Percentiles rank a stretch among this genome's conserved stretches.
Conservation (phyloP, 1,284 basidiomycete species). For the Ceratobasidium sp. region DNA sequence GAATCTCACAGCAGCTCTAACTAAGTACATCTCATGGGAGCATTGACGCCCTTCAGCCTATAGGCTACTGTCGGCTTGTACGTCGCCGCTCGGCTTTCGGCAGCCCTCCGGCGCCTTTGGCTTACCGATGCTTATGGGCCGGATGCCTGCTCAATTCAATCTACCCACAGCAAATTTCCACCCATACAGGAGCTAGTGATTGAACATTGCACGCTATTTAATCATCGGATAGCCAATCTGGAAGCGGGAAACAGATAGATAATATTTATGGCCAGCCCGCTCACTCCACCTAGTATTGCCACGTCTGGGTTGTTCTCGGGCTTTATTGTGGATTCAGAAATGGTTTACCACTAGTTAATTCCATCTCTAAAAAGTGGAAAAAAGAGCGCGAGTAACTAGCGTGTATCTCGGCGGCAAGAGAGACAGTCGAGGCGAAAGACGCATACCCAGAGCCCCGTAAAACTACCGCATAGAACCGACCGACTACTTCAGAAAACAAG, state of each 20-base stretch:
- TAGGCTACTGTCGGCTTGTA: conserved; percentile 35
- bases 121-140: conserved; percentile 32
- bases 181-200: conserved; percentile 29
- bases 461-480: too few species aligned
- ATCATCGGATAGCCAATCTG: neutral
- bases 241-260: neutral
- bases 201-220: conserved; percentile 33
- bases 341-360: too few species aligned
- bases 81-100: conserved; percentile 15
- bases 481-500: too few species aligned
- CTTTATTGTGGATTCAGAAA: too few species aligned
- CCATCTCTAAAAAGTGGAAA: too few species aligned
- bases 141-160: conserved; percentile 30
- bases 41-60: neutral
- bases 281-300: too few species aligned
- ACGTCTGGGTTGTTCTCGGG: too few species aligned
- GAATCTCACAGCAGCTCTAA: conserved; percentile 21
- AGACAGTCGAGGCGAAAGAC: too few species aligned
- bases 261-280: too few species aligned
- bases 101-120: conserved; percentile 27
- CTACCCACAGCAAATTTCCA: conserved; percentile 11
- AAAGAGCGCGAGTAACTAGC: too few species aligned
- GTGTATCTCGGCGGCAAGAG: too few species aligned
- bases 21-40: neutral
- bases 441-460: too few species aligned